Base-by-base conservation (phyloP, 1,284 basidiomycete genomes). In the Sutorius eximius region DNA sequence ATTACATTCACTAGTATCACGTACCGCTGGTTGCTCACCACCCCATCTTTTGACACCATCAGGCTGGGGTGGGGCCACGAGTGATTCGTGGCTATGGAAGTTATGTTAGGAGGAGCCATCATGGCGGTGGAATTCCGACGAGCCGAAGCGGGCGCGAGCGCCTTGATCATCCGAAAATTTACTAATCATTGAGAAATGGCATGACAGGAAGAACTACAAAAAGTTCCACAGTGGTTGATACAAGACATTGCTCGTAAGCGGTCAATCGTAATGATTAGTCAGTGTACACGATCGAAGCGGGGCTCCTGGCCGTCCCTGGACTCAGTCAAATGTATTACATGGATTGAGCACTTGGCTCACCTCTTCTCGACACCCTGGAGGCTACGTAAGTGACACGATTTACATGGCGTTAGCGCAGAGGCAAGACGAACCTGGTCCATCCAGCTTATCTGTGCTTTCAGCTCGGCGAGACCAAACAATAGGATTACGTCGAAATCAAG, bases 261-360 rank as follows among this genome's bases (percentile, higher is more conserved):
- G 3, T 33, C 4, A 36, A 18, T 3, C 6, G 24, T 15, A 27
- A 10, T 1, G 12, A 27, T 27, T 45, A 67, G 13, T 67, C 61
- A 1, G 66, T 69, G 40, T 76, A 77, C 6, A 76, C 62, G n/a
- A 77, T 61, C 36, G 67, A 69, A 12, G 75, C 75, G 0, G 74
- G 72, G 49, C 70, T 63, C 58, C 75, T 77, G 49, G 56, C 2
- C 10, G 6, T 5, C 30, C 2, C 27, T 51, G 5, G 3, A 2
- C 22, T 59, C 5, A 62, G 56, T 30, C 40, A 3, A 33, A 40
- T 16, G 9, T 8, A 29, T 5, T 32, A 16, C 34, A 1, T 15
- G 5, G 29, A 3, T 10, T 11, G 0, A 9, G 3, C 29, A 15
- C 24, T 8, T 33, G 12, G 27, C 68, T 7, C 63, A 65, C 56